Evolutionary conservation across 2,329 filamentous ascomycete species (phyloP).

Genomic region (Biscogniauxia sp.): DNA sequence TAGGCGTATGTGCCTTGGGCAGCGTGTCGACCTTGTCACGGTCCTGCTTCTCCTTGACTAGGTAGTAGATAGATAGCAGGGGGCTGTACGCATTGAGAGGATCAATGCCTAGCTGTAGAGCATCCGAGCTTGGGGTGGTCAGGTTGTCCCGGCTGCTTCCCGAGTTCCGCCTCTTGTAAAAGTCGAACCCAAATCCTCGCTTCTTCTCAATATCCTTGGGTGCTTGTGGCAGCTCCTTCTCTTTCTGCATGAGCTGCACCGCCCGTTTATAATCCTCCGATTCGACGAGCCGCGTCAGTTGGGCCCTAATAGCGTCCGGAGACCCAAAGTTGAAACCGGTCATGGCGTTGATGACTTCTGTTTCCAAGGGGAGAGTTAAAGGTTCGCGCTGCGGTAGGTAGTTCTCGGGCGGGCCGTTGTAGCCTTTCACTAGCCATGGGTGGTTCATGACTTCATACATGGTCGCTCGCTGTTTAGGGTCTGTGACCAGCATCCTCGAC

Average conservation of each 20-base stretch:
- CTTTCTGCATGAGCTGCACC: conserved; percentile 67
- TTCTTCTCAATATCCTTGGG: conserved; percentile 73
- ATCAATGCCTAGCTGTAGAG: conserved; percentile 76
- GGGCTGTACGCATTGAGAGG: conserved; percentile 93
- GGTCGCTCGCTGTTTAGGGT: conserved; percentile 80
- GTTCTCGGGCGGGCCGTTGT: conserved; percentile 82
- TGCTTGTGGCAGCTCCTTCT: conserved; percentile 57
- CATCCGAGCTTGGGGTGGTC: conserved; percentile 79
- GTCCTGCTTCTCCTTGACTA: conserved; percentile 92
- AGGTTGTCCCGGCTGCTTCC: conserved; percentile 86
- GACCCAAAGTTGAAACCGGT: conserved; percentile 96
- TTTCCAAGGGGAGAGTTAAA: conserved; percentile 78
- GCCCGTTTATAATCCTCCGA: conserved; percentile 92
- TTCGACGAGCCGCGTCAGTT: conserved; percentile 82
- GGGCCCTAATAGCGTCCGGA: conserved; percentile 75
- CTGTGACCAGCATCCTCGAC: conserved; percentile 92
- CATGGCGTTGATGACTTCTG: conserved; percentile 86
- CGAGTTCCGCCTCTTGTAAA: conserved; percentile 93
- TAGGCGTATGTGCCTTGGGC: conserved; percentile 31
- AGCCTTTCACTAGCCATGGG: conserved; percentile 94
- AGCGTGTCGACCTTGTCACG: conserved; percentile 56
- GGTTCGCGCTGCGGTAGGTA: conserved; percentile 81
- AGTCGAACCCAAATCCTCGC: conserved; percentile 86
- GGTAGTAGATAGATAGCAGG: conserved; percentile 88
- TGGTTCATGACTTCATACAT: conserved; percentile 92